Conservation (phyloP, 1,139 yeast genomes). For the Geotrichum cucujoidarum region DNA sequence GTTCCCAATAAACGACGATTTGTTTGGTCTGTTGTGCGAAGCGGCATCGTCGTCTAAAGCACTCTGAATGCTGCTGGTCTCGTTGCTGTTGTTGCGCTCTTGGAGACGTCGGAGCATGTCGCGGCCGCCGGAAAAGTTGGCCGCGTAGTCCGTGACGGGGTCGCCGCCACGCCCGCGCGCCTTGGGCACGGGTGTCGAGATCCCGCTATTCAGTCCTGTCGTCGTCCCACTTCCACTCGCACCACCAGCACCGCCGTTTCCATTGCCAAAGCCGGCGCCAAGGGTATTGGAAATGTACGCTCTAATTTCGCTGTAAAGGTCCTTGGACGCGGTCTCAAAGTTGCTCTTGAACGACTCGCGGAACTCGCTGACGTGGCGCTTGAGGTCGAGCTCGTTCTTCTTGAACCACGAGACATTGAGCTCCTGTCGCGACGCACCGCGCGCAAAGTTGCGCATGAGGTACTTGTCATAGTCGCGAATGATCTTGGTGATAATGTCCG, state of each 20-base stretch:
- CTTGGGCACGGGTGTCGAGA: conserved; percentile 19
- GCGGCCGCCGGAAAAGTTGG: conserved; percentile 48
- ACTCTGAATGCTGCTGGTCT: neutral
- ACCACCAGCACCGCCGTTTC: conserved; percentile 12
- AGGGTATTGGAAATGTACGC: conserved; percentile 39
- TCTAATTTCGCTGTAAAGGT: conserved; percentile 73
- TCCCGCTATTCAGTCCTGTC: conserved; percentile 18
- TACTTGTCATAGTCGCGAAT: conserved; percentile 95
- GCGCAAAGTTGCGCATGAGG: conserved; percentile 90
- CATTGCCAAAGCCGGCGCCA: conserved; percentile 19
- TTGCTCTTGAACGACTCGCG: conserved; percentile 77
- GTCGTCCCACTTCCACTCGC: conserved; percentile 20
- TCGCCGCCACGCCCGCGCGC: conserved; percentile 30
- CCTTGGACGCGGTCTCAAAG: conserved; percentile 70
- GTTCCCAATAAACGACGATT: conserved; percentile 46
- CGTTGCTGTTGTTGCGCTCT: neutral
- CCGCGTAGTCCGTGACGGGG: conserved; percentile 62
- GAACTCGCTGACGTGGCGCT: conserved; percentile 83
- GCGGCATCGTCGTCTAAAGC: no score
- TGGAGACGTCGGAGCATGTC: conserved; percentile 1
- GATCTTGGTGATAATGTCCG: conserved; percentile 91
- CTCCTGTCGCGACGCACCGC: conserved; percentile 96
- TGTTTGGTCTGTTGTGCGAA: no score
- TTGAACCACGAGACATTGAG: conserved; percentile 95
- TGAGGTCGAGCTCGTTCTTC: conserved; percentile 90